Base-by-base conservation (phyloP, 768 basidiomycete species). In the Lactarius pseudohatsudake region DNA sequence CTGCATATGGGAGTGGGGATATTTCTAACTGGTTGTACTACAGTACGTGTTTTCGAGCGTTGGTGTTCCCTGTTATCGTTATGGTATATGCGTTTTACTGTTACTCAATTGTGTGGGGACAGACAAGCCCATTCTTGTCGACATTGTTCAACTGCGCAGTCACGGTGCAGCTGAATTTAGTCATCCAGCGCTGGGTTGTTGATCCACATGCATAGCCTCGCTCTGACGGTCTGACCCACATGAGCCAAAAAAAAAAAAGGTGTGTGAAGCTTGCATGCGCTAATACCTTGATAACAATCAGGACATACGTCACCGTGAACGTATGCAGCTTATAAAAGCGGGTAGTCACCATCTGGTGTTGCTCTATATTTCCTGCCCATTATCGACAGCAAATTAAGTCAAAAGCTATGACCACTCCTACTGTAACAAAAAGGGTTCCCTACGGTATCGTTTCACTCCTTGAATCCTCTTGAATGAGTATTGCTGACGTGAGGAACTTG, bases 361-460 rank as follows among this genome's bases (percentile, higher is more conserved):
- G 54, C 54, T 32, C 1, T 13, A 28, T 18, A 34, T 30, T 30
- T n/a, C 59, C 7, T 32, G 6, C 43, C n/a, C 38, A 8, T 4
- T n/a, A 4, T 34, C n/a, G 28, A 60, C 28, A 43, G n/a, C n/a
- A 5, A 61, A 30, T 50, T 6, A 32, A 50, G 16, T 15, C 47
- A 45, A 26, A 40, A 45, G 28, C 16, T 5, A 68, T 66, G 67
- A 41, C 64, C 30, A 9, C 64, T 3, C 55, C 64, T 0, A 28
- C 54, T 1, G 67, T 61, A n/a, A 60, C 53, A 2, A 64, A 61
- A 57, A 68, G 47, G 30, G 3, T 68, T 57, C 54, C 64, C 34
- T 68, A 68, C 18, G 45, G 64, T 68, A 41, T 38, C 43, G 0
- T 4, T 16, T 65, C 45, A 22, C n/a, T 5, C 22, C 11, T 26